phyloP scores from a whole-genome alignment of 2,329 filamentous ascomycete species.

The Diaporthe longicolla region DNA sequence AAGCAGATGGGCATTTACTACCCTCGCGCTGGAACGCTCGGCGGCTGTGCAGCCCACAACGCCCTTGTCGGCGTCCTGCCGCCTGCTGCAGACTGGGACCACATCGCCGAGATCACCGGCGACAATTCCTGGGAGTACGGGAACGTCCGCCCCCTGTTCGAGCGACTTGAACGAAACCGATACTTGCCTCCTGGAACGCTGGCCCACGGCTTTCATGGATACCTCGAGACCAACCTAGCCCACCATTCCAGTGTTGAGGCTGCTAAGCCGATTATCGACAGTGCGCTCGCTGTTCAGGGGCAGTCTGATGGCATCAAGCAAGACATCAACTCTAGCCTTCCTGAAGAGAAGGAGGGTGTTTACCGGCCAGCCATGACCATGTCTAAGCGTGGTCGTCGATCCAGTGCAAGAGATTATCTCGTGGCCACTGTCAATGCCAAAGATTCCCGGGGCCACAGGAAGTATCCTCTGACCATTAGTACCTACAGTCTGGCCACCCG shows the following conservation, averaged over 20 bases:
- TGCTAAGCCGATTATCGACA: constrained; percentile 45
- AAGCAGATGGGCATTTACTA: constrained; percentile 54
- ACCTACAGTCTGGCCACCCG: constrained; percentile 50
- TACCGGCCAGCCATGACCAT: constrained; percentile 63
- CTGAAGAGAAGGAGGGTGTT: constrained; percentile 2
- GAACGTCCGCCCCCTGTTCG: constrained; percentile 65
- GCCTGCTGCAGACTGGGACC: constrained; percentile 63
- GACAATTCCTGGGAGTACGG: constrained; percentile 63
- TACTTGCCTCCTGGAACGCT: constrained; percentile 48
- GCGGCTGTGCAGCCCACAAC: constrained; percentile 60
- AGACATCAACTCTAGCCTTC: constrained; percentile 35
- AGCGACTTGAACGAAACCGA: constrained; percentile 59
- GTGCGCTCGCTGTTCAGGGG: constrained; percentile 5
- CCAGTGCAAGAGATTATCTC: constrained; percentile 46
- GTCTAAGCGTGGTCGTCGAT: constrained; percentile 57
- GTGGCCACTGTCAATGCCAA: constrained; percentile 57
- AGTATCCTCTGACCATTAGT: constrained; percentile 58
- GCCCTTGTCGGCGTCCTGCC: constrained; percentile 65
- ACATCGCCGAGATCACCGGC: constrained; percentile 63
- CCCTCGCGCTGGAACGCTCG: constrained; percentile 55
- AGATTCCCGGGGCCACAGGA: constrained; percentile 47
- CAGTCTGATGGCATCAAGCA: constrained; percentile 12
- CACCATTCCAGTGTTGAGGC: constrained; percentile 59
- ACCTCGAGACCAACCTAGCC: constrained; percentile 56
- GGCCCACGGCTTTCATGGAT: constrained; percentile 66